Conservation (phyloP, 106 monocot species). For the Allium sativum region DNA sequence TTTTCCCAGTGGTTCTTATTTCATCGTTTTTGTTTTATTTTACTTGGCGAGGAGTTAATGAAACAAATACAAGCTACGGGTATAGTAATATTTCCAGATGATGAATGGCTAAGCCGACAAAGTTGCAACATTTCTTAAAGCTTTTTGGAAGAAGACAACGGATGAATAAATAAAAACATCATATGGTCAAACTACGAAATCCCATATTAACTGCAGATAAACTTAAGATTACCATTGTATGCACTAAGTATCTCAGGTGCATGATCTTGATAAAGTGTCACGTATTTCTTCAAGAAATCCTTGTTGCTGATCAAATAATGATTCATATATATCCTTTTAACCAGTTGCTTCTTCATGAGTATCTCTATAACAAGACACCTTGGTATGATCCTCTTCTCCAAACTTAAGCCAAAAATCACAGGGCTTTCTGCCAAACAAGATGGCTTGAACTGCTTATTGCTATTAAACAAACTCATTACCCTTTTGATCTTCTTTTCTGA, state of each 20-base stretch:
- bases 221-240: neutral
- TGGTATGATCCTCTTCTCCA: constrained; percentile 38
- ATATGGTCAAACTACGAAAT: no score
- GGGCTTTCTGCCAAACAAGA: neutral
- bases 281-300: constrained; percentile 5
- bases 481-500: constrained; percentile 25
- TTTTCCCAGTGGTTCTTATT: no score
- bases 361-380: constrained; percentile 23
- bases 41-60: no score
- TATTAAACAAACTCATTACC: constrained; percentile 13
- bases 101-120: no score
- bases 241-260: neutral
- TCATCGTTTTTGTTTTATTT: no score
- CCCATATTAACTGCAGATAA: no score
- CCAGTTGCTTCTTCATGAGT: constrained; percentile 5
- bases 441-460: constrained; percentile 5
- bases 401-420: constrained; percentile 7
- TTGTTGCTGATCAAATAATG: neutral
- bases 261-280: constrained; percentile 9
- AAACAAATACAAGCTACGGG: no score
- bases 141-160: no score
- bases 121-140: no score
- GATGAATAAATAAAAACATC: no score
- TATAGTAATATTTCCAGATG: no score
- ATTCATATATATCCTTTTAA: neutral